A percentile compares a stretch with the other conserved stretches of the same genome.
Conservation (phyloP, 768 basidiomycete species). For the Royoungia palumana region DNA sequence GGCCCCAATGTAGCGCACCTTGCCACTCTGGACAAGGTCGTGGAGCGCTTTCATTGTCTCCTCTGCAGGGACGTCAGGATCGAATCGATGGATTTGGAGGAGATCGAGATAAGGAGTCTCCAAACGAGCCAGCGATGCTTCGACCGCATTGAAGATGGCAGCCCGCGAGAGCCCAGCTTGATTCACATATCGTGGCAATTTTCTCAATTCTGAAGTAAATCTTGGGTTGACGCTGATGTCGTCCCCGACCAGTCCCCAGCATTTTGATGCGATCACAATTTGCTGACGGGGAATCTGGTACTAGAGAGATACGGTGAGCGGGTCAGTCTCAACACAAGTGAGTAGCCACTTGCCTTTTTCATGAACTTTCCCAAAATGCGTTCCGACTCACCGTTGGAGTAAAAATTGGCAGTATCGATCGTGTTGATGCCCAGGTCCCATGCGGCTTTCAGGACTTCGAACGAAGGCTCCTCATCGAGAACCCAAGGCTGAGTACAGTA, state of each 20-base stretch:
- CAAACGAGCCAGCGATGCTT: conserved; percentile 36
- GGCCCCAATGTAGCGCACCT: conserved; percentile 50
- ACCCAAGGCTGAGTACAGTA: conserved; percentile 24
- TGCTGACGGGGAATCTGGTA: conserved; percentile 33
- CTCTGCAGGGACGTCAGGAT: conserved; percentile 33
- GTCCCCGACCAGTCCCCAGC: conserved; percentile 13
- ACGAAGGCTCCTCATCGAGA: conserved; percentile 27
- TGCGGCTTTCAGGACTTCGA: conserved; percentile 37
- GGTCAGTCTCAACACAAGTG: too few species aligned
- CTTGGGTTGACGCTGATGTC: background rate
- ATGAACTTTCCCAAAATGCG: conserved; percentile 36
- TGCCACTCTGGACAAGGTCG: conserved; percentile 46
- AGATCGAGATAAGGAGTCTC: conserved; percentile 38
- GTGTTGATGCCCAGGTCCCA: conserved; percentile 40
- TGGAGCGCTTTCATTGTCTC: conserved; percentile 52
- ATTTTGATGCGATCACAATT: conserved; percentile 33
- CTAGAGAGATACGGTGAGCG: conserved; percentile 7
- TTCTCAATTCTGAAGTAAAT: background rate
- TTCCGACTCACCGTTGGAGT: conserved; percentile 38
- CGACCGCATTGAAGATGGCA: conserved; percentile 38
- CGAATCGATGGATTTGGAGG: conserved; percentile 46
- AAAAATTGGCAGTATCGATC: conserved; percentile 39
- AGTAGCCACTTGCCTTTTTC: conserved; percentile 19
- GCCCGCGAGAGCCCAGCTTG: conserved; percentile 35
- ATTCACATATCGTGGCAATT: conserved; percentile 25